Percentiles rank a stretch among this genome's conserved stretches.
phyloP scores from a whole-genome alignment of 192 early-diverging fungal genomes.

The Pilaira anomala region DNA sequence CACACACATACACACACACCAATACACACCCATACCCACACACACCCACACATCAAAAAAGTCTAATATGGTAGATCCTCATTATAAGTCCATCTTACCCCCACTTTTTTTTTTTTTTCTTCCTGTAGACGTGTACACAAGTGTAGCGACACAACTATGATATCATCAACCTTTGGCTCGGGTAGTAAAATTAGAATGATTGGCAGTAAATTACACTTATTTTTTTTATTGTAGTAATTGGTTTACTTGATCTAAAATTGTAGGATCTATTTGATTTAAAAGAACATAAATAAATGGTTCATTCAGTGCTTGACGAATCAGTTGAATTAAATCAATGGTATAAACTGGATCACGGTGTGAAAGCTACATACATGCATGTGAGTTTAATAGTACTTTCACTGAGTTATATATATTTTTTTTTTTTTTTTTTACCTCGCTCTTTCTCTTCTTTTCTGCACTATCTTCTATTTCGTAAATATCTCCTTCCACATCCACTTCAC shows the following conservation, averaged over 20 bases:
- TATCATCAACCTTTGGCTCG: too few species aligned
- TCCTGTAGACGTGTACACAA: too few species aligned
- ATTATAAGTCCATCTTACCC: too few species aligned
- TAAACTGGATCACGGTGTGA: constrained; percentile 58
- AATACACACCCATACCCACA: too few species aligned
- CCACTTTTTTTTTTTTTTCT: too few species aligned
- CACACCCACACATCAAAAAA: too few species aligned
- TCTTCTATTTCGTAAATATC: constrained; percentile 45
- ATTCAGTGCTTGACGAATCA: constrained; percentile 48
- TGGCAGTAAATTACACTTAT: too few species aligned
- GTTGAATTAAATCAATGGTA: constrained; percentile 49
- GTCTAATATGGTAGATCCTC: too few species aligned
- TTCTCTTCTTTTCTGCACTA: constrained; percentile 50
- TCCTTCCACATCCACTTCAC: constrained; percentile 45
- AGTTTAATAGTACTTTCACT: background rate
- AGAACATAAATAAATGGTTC: constrained; percentile 38
- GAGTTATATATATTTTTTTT: constrained; percentile 2
- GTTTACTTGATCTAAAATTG: constrained; percentile 40
- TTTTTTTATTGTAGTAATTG: constrained; percentile 11
- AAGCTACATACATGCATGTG: constrained; percentile 26
- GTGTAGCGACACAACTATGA: too few species aligned
- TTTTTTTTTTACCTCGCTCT: constrained; percentile 32
- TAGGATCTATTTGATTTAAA: constrained; percentile 43
- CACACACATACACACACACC: too few species aligned
- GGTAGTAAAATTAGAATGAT: too few species aligned